Base-by-base conservation (phyloP, 2,329 filamentous ascomycete genomes). In the Fusarium austroafricanum region DNA sequence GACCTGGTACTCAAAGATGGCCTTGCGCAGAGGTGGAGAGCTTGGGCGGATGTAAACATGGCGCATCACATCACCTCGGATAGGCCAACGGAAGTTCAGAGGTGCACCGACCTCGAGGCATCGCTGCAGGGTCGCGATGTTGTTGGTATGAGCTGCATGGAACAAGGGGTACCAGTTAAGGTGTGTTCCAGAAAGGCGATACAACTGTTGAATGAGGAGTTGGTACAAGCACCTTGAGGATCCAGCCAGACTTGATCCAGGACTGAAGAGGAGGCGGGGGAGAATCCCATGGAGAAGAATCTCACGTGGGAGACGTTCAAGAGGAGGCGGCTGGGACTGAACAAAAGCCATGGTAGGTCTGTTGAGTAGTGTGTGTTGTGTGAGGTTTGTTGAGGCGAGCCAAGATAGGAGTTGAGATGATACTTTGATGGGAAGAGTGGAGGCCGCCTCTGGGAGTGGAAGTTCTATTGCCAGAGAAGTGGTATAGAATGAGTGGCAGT, bases 21-120 rank as follows among this genome's bases (percentile, higher is more conserved):
- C 59, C 10, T 42, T 20, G 5, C 56, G 40, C 2, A 61, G 46
- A 3, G 55, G 59, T 10, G 46, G 55, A 17, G 46, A 42, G 31
- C 12, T 11, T 33, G 12, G 12, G 5, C 6, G 12, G 6, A 33
- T 33, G 5, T 5, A 4, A 4, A 2, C 4, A 33, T 12, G 31
- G 6, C 4, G 4, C 12, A 33, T 33, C 12, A 14, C 12, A 7
- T 20, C 43, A 4, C 26, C 5, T 12, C 17, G 6, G 18, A 12
- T 4, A 5, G 28, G 46, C 40, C 46, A 61, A 8, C 26, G 46
- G 17, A 3, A 31, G 40, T 61, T 23, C 6, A 33, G 18, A 4
- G 15, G 17, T 1, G 59, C 55, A 0, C 44, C 39, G 26, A n/a
- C 10, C 5, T 39, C 35, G 6, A 50, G 45, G n/a, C 43, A 49